Conservation (phyloP, 306 rosid species). For the Ammopiptanthus mongolicus region DNA sequence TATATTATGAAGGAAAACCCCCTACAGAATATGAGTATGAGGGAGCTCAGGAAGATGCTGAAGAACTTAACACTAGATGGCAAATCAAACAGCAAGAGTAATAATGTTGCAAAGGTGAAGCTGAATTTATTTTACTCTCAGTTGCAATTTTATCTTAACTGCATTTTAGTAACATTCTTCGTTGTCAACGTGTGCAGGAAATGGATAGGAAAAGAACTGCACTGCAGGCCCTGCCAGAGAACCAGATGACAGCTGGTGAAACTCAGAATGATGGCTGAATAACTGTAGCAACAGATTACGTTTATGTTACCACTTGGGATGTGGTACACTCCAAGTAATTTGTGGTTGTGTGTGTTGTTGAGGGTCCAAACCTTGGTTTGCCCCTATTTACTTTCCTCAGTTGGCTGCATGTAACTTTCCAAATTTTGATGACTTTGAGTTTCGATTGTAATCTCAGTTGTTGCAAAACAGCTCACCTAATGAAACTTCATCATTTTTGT, state of each 20-base stretch:
- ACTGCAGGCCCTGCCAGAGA: conserved; percentile 60
- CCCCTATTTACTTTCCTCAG: neutral
- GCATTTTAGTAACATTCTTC: neutral
- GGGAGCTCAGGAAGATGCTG: conserved; percentile 50
- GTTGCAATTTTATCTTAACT: neutral
- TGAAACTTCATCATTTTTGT: neutral
- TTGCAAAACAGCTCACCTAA: neutral
- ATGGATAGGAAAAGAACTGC: conserved; percentile 58
- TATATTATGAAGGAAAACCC: conserved; percentile 24
- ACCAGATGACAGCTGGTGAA: conserved; percentile 29
- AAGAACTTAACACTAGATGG: conserved; percentile 15
- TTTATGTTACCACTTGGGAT: neutral
- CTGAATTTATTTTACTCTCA: neutral
- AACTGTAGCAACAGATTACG: neutral
- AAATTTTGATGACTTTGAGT: neutral
- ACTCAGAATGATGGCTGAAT: conserved; percentile 15
- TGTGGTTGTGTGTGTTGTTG: neutral
- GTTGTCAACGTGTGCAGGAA: conserved; percentile 22
- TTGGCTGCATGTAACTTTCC: neutral
- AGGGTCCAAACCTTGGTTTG: conserved; percentile 29
- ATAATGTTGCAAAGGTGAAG: conserved; percentile 15
- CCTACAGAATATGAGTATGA: conserved; percentile 20
- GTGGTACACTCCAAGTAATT: neutral
- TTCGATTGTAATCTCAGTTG: neutral
- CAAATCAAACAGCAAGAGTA: neutral